phyloP scores from a whole-genome alignment of 2,329 filamentous ascomycete species.

The Parastagonospora avenae region DNA sequence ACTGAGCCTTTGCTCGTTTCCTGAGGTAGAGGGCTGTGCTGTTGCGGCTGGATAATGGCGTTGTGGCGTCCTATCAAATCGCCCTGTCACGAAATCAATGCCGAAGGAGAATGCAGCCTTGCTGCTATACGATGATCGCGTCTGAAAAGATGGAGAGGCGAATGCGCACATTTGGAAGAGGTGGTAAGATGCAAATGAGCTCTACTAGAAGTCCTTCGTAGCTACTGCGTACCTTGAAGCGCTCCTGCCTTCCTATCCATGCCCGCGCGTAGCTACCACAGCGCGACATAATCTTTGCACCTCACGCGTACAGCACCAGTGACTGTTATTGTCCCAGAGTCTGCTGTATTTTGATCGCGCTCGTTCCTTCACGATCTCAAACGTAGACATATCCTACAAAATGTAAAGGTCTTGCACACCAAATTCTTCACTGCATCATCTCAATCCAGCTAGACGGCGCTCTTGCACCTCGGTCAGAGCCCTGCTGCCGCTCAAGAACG shows the following conservation, averaged over 20 bases:
- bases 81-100: background rate
- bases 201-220: too few relatives aligned
- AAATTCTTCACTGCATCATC: constrained; percentile 46
- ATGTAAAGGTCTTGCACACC: background rate
- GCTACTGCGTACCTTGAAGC: too few relatives aligned
- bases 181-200: too few relatives aligned
- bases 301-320: background rate
- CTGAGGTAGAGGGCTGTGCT: constrained; percentile 2
- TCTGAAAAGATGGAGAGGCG: background rate
- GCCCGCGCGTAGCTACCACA: too few relatives aligned
- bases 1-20: constrained; percentile 3
- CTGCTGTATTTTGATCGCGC: too few relatives aligned
- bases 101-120: background rate
- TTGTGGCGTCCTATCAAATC: constrained; percentile 4
- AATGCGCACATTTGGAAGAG: too few relatives aligned
- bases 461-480: constrained; percentile 92
- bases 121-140: too few relatives aligned
- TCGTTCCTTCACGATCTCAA: background rate
- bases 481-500: constrained; percentile 85
- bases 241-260: too few relatives aligned
- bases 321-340: background rate
- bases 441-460: constrained; percentile 75
- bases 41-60: constrained; percentile 4
- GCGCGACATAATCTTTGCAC: too few relatives aligned
- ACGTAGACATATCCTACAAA: background rate